Evolutionary conservation across 2,329 filamentous ascomycete species (phyloP), one percentile per base, ranked within the genome.

Genomic region (Penicillium palitans): DNA sequence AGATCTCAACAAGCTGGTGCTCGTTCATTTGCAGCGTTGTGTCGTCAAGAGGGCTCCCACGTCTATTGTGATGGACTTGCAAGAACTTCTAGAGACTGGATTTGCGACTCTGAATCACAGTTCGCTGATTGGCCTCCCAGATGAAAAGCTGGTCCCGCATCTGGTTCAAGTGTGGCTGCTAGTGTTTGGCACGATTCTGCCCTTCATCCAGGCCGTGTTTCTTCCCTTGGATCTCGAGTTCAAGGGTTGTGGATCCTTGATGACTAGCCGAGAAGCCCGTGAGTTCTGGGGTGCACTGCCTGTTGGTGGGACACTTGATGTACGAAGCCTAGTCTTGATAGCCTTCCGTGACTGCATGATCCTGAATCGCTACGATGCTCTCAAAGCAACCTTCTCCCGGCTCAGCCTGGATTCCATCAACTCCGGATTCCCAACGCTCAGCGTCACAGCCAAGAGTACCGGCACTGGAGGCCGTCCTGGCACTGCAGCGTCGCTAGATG

Each of bases 201-300:
- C 95, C 0, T 98, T 96, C 70, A 87, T 99, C 68, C 93, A 98
- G 78, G 92, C 93, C 1, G 93, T 97, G 1, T 97, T 99, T 71
- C 79, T 99, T 2, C 95, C 93, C 0, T 79, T 99, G 1, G 95
- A 99, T 70, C 84, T 96, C 12, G 95, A 99, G 72, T 96, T 99
- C 72, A 88, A 91, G 53, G 95, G 93, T 6, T 84, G 84, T 47
- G 95, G 95, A 17, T 81, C 86, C 0, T 84, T 98, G 55, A 88
- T 98, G 84, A 87, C 84, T 0, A 75, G 84, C 0, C 87, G 91
- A 6, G 89, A 96, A 74, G 90, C 93, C 5, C 86, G 87, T 41
- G 93, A 98, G 59, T 96, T 97, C 69, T 98, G 93, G 92, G 90
- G 90, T 6, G 72, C 76, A 53, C 73, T 72, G 66, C 51, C 80